Base-by-base conservation (phyloP, 257 asterid species). In the Leptodermis oblonga region DNA sequence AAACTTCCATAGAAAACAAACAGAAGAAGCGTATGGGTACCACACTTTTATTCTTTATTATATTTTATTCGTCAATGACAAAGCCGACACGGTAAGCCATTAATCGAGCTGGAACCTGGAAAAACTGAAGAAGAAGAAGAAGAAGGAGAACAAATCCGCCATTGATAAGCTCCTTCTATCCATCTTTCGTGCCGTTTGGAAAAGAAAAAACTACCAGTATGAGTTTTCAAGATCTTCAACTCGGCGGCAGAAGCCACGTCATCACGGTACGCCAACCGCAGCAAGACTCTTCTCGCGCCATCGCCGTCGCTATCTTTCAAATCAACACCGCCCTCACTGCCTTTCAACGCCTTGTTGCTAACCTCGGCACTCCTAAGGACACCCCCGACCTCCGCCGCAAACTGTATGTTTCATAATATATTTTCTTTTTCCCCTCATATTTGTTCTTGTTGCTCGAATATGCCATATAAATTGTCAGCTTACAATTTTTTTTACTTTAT, bases 201-300 rank as follows among this genome's bases (percentile, higher is more conserved):
- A 42, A 12, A 42, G 15, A 12, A 42, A 42, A 42, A 42, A 26
- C 28, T 26, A 7, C 17, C 43, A 33, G 43, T 0, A 82, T 84
- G 89, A 84, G 89, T 65, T 84, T 84, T 72, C 79, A 76, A 45
- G 87, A 84, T 79, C 82, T 84, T 33, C 83, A 84, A 72, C 68
- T 80, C 71, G 87, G 87, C 67, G 75, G 81, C 30, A 39, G 54
- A 58, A 2, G 74, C 70, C 54, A 58, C 42, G 64, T 28, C 64
- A 58, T 61, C 30, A 36, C 66, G 46, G 22, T 20, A 0, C 46
- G 15, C 3, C 66, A 61, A 23, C 77, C 42, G 20, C 79, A 78
- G 46, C 83, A 71, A 33, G 81, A 73, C 34, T 74, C 83, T 14
- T 76, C 83, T 23, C 82, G 82, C 20, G 82, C 79, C 17, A 81